Evolutionary conservation across 106 monocot species (phyloP).

Genomic region (Hemerocallis citrina): DNA sequence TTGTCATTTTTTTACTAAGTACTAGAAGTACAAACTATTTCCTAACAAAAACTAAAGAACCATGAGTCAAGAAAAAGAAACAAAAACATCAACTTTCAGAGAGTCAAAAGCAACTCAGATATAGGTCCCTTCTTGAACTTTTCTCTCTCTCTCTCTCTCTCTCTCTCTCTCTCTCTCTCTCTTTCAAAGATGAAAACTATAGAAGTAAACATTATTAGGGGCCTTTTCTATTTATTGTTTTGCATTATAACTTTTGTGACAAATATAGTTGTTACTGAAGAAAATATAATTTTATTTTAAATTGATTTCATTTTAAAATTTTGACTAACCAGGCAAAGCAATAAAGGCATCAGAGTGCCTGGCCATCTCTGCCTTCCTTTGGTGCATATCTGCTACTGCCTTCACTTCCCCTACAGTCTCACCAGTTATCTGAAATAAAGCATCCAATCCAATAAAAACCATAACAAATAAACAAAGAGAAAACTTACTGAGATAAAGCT

Average conservation of each 20-base stretch:
- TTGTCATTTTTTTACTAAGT: too few relatives aligned
- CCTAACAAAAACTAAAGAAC: too few relatives aligned
- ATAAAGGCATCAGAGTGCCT: conserved; percentile 72
- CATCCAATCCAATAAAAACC: not conserved
- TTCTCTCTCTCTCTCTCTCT: not conserved
- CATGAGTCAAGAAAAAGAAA: not conserved
- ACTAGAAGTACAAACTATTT: too few relatives aligned
- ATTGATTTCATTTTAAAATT: not conserved
- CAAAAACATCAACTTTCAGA: not conserved
- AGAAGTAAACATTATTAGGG: too few relatives aligned
- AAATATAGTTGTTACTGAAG: too few relatives aligned
- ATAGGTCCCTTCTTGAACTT: not conserved
- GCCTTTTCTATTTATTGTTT: not conserved
- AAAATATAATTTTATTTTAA: too few relatives aligned
- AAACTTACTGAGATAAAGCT: too few relatives aligned
- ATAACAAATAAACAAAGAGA: too few relatives aligned
- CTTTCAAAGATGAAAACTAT: too few relatives aligned
- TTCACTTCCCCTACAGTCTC: conserved; percentile 73
- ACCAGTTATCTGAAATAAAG: conserved; percentile 59
- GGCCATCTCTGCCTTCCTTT: conserved; percentile 83
- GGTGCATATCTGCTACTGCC: conserved; percentile 79
- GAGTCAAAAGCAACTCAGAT: conserved; percentile 1
- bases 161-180: too few relatives aligned
- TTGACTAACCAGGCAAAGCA: conserved; percentile 57
- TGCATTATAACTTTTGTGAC: conserved; percentile 20